Percentiles rank a stretch among this genome's conserved stretches.
These are phyloP conservation scores for Wickerhamiella hasegawae DNA, from an alignment of 805 yeast genomes.

Conservation along the genomic window DNA sequence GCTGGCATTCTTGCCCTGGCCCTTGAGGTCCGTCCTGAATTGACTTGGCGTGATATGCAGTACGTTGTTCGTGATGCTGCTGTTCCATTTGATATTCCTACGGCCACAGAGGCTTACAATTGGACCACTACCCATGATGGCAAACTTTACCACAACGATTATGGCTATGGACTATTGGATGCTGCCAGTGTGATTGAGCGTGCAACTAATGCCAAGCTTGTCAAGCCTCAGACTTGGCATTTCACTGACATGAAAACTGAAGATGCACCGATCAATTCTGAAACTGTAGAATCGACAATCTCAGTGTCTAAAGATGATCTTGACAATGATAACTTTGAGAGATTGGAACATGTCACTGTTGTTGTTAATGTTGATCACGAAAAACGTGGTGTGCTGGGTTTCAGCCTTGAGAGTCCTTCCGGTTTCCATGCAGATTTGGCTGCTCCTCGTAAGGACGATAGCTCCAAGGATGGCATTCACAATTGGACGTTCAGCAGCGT, in stretches of 20 bases:
- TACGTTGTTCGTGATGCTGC: constrained; percentile 63
- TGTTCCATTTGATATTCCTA: constrained; percentile 39
- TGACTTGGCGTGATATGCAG: constrained; percentile 94
- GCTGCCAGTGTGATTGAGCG: constrained; percentile 55
- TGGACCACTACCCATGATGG: constrained; percentile 63
- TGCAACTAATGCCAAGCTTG: constrained; percentile 64
- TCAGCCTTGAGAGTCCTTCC: constrained; percentile 54
- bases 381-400: constrained; percentile 53
- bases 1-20: constrained; percentile 88
- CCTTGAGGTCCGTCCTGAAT: constrained; percentile 64
- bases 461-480: constrained; percentile 38
- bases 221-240: constrained; percentile 85
- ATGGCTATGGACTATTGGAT: constrained; percentile 87
- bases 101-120: constrained; percentile 32
- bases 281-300: constrained; percentile 20
- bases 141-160: constrained; percentile 61
- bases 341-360: constrained; percentile 75
- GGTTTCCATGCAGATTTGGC: constrained; percentile 67
- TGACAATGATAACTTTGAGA: constrained; percentile 41
- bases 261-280: constrained; percentile 14
- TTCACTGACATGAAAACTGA: constrained; percentile 32
- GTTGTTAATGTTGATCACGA: constrained; percentile 52
- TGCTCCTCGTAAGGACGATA: constrained; percentile 44
- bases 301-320: constrained; percentile 35
- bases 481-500: constrained; percentile 93